These are phyloP conservation scores for Colletotrichum neosansevieriae DNA, from an alignment of 2,329 filamentous ascomycete genomes.

Conservation along the genomic window DNA sequence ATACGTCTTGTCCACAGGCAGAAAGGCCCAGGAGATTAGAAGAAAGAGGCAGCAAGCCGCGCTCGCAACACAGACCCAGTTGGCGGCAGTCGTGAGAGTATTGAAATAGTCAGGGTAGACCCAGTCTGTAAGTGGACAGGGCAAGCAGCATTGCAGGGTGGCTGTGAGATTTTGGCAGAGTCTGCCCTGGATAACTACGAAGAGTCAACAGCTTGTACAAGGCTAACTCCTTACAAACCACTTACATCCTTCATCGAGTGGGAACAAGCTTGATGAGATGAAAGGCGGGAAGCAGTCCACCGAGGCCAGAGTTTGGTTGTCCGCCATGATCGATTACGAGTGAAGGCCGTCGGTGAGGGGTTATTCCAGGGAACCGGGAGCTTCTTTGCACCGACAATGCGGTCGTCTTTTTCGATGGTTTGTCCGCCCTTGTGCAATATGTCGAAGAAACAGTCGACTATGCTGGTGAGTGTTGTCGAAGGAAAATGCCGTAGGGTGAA, in stretches of 20 bases:
- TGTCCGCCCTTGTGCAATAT: neutral
- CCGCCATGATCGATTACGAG: conserved; percentile 12
- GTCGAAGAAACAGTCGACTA: conserved; percentile 6
- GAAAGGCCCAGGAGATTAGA: conserved; percentile 80
- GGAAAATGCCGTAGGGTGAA: neutral
- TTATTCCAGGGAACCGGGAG: neutral
- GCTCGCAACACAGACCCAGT: conserved; percentile 84
- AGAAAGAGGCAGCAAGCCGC: conserved; percentile 80
- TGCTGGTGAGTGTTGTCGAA: neutral
- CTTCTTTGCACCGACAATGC: neutral
- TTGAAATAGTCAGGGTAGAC: conserved; percentile 71
- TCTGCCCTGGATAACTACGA: conserved; percentile 67
- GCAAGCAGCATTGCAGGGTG: conserved; percentile 81
- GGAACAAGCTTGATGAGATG: conserved; percentile 72
- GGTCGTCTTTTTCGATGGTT: neutral
- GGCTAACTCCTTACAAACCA: conserved; percentile 34
- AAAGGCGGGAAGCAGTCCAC: conserved; percentile 75
- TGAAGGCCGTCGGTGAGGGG: neutral
- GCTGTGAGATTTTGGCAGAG: conserved; percentile 62
- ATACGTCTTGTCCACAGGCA: conserved; percentile 90
- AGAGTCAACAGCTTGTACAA: conserved; percentile 46
- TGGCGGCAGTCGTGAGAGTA: conserved; percentile 73
- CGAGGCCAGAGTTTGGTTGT: conserved; percentile 1
- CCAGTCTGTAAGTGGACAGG: conserved; percentile 90
- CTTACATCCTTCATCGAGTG: conserved; percentile 74